These are phyloP conservation scores for Nicotiana attenuata DNA, from an alignment of 257 asterid genomes.

Conservation along the genomic window DNA sequence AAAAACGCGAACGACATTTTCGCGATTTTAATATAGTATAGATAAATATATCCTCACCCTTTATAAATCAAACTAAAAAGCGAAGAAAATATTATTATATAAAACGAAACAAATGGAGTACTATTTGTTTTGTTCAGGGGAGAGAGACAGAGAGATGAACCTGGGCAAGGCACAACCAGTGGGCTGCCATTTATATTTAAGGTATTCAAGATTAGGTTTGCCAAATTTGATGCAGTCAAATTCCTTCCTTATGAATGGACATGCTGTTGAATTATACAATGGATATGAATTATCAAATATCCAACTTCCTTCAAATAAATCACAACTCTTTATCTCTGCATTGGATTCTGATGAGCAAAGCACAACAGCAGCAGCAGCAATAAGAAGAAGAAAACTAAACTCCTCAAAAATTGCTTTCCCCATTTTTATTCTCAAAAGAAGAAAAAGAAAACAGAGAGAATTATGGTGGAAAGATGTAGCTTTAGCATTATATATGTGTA, in stretches of 20 bases:
- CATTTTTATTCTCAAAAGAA: background rate
- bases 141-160: conserved; percentile 15
- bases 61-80: too few relatives aligned
- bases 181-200: conserved; percentile 75
- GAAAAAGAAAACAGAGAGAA: background rate
- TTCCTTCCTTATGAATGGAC: conserved; percentile 49
- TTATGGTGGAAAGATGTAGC: background rate
- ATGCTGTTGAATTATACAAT: conserved; percentile 40
- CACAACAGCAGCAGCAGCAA: background rate
- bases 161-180: conserved; percentile 41
- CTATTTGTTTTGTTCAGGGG: background rate
- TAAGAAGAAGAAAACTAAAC: background rate
- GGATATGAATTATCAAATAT: conserved; percentile 57
- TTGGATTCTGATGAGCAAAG: background rate
- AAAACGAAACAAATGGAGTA: background rate
- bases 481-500: background rate
- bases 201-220: conserved; percentile 43
- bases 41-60: background rate
- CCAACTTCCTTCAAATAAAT: conserved; percentile 60
- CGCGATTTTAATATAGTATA: too few relatives aligned
- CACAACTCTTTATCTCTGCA: conserved; percentile 23
- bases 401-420: background rate
- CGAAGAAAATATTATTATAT: too few relatives aligned
- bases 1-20: too few relatives aligned
- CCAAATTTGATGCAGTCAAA: conserved; percentile 66